Base-by-base conservation (phyloP, 1,284 basidiomycete genomes). In the Meripilus lineatus region DNA sequence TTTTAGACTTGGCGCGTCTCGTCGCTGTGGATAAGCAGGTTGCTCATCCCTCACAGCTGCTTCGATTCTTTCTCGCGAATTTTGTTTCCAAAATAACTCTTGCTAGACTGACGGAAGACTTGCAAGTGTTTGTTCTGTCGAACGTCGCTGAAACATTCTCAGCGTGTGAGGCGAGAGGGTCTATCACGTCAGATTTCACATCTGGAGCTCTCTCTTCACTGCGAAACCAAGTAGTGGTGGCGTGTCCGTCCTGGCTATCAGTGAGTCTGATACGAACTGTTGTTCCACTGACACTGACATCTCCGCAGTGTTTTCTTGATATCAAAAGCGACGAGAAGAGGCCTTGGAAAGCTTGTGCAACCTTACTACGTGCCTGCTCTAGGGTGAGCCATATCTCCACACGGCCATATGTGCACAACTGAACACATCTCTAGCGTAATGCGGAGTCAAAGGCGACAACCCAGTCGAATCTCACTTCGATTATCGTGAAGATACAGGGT, bases 31-130 rank as follows among this genome's bases (percentile, higher is more conserved):
- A 72, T 38, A 68, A 68, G 46, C 60, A 57, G 15, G 59, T 70
- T 28, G 66, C 70, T 2, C 62, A 71, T 5, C 65, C 77, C 18
- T 55, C 66, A 24, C 66, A 68, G 38, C 59, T 84, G 15, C 58
- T 83, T 22, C 72, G 68, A 24, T 79, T 79, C 53, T 81, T 77
- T 49, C 66, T 69, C 55, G 56, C 66, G 26, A 61, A 64, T 47
- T 57, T 80, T 28, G 65, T 69, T 14, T 62, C 69, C n/a, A 77
- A 72, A 52, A 58, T 70, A 44, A 67, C 65, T 21, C 57, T 79
- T n/a, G 66, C 68, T 43, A 69, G 66, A 40, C 65, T 81, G 8
- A 48, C 60, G 3, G 59, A 61, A 23, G 63, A 68, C 30, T 68
- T 74, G 32, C 73, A 70, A 49, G 52, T 67, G 20, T 65, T 62